A percentile compares a stretch with the other conserved stretches of the same genome.
These are phyloP conservation scores for Phytophthora sojae DNA, from an alignment of 352 stramenopile genomes.

Conservation along the genomic window DNA sequence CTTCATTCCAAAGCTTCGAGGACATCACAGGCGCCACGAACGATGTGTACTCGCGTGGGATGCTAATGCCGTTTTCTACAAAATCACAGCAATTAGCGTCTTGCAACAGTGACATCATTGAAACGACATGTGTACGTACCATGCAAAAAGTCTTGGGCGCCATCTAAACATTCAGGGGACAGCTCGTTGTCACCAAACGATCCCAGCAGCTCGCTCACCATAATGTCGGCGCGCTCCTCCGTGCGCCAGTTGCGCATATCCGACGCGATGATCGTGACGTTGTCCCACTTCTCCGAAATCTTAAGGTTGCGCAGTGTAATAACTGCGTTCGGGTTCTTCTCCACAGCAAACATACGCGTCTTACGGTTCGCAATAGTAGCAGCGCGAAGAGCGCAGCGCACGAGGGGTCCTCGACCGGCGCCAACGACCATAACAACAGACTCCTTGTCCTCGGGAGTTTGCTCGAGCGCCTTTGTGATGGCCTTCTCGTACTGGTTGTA, in stretches of 20 bases:
- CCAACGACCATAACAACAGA: constrained; percentile 93
- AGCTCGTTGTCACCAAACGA: constrained; percentile 99
- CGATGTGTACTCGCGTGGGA: constrained; percentile 94
- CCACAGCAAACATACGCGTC: constrained; percentile 94
- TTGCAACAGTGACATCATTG: background rate
- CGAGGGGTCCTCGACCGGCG: constrained; percentile 96
- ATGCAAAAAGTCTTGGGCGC: constrained; percentile 93
- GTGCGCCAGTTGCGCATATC: constrained; percentile 91
- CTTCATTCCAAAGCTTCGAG: constrained; percentile 93
- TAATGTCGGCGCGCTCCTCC: constrained; percentile 91
- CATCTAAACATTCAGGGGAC: constrained; percentile 98
- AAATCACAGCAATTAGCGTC: constrained; percentile 14
- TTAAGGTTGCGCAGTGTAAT: constrained; percentile 93
- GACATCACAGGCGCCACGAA: constrained; percentile 96
- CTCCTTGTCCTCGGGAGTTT: constrained; percentile 65
- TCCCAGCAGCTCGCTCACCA: constrained; percentile 96
- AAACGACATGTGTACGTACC: constrained; percentile 39
- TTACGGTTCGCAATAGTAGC: constrained; percentile 65
- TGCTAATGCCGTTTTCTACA: constrained; percentile 86
- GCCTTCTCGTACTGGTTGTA: constrained; percentile 98
- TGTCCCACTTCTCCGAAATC: constrained; percentile 88
- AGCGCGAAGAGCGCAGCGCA: constrained; percentile 88
- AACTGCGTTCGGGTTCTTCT: constrained; percentile 99
- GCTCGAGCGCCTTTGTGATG: constrained; percentile 80
- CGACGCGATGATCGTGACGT: constrained; percentile 82